Conservation (phyloP, 306 rosid genomes). For the Glycine tomentella region DNA sequence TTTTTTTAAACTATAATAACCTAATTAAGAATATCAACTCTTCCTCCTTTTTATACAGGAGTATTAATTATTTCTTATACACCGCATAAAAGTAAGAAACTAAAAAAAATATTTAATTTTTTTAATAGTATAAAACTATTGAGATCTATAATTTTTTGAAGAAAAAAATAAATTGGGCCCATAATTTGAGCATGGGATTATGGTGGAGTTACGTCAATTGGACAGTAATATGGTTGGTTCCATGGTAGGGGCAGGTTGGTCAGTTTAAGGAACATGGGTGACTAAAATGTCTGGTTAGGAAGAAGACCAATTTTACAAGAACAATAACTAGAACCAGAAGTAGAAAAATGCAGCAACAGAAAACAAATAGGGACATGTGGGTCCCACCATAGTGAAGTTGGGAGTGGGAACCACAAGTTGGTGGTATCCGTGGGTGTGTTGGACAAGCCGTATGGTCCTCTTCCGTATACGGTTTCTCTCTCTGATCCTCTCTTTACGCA, state of each 20-base stretch:
- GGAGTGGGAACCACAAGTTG: constrained; percentile 35
- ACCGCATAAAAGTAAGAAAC: no score
- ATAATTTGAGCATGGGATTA: constrained; percentile 12
- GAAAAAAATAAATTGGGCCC: background rate
- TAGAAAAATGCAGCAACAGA: constrained; percentile 27
- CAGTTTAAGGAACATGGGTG: constrained; percentile 9
- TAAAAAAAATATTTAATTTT: background rate
- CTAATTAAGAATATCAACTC: no score
- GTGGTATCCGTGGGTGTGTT: constrained; percentile 68
- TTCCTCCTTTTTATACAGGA: no score
- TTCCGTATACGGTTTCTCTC: constrained; percentile 87
- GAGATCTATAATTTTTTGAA: background rate
- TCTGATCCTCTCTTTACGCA: constrained; percentile 24
- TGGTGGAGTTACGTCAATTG: constrained; percentile 17
- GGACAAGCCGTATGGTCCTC: constrained; percentile 98
- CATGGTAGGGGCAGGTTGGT: constrained; percentile 47
- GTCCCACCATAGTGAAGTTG: constrained; percentile 43
- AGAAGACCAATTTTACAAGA: background rate
- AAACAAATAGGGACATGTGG: constrained; percentile 42
- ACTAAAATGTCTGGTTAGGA: constrained; percentile 13
- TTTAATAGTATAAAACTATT: background rate
- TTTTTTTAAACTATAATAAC: no score
- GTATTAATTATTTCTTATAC: no score
- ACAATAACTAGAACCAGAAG: no score
- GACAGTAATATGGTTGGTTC: background rate